phyloP scores from a whole-genome alignment of 2,329 filamentous ascomycete genomes.

The Macrophomina pseudophaseolina region DNA sequence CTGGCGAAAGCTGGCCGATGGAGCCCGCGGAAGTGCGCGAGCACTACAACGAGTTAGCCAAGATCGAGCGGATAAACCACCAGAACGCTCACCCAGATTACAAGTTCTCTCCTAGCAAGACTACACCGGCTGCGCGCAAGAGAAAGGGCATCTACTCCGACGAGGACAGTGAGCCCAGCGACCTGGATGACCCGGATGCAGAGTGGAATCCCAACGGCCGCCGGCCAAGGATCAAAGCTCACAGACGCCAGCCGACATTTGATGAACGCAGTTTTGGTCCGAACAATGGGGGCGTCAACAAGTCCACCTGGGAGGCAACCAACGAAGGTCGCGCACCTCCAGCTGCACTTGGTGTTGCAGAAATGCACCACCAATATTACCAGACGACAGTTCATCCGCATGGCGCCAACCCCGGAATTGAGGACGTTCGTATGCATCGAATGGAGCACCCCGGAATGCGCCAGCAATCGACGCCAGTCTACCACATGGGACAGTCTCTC shows the following conservation, averaged over 20 bases:
- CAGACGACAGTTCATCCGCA: conserved; percentile 54
- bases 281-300: conserved; percentile 45
- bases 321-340: conserved; percentile 58
- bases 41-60: conserved; percentile 78
- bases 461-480: conserved; percentile 1
- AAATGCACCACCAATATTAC: conserved; percentile 54
- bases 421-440: conserved; percentile 51
- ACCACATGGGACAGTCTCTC: conserved; percentile 35
- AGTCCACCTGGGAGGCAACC: conserved; percentile 57
- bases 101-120: conserved; percentile 89
- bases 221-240: conserved; percentile 27
- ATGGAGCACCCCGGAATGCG: conserved; percentile 33
- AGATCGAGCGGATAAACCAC: conserved; percentile 83
- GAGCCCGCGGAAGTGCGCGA: conserved; percentile 76
- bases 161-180: conserved; percentile 48
- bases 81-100: conserved; percentile 84
- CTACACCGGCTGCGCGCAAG: conserved; percentile 51
- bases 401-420: conserved; percentile 37
- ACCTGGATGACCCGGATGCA: conserved; percentile 45
- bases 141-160: conserved; percentile 52
- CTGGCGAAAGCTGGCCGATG: conserved; percentile 82
- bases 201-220: conserved; percentile 43
- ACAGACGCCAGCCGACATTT: conserved; percentile 28
- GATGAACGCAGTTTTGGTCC: conserved; percentile 38
- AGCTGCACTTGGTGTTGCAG: conserved; percentile 50